Percentiles rank a stretch among this genome's conserved stretches.
These are phyloP conservation scores for Tolypocladium endophyticum DNA, from an alignment of 2,329 filamentous ascomycete species.

Conservation along the genomic window DNA sequence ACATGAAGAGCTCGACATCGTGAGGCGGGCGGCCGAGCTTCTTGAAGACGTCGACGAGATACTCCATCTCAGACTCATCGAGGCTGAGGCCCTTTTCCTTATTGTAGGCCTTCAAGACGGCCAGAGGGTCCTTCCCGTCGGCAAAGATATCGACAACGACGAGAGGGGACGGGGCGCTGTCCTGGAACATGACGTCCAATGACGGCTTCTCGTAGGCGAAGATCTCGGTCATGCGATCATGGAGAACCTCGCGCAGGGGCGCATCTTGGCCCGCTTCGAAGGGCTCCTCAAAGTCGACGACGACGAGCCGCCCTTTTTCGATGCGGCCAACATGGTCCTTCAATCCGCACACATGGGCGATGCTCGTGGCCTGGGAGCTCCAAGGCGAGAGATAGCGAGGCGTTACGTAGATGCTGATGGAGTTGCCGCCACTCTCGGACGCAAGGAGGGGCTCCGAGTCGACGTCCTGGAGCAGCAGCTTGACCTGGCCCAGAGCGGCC, in stretches of 20 bases:
- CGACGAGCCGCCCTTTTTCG: conserved; percentile 75
- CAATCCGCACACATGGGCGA: conserved; percentile 83
- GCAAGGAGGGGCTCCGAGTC: conserved; percentile 15
- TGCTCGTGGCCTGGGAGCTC: conserved; percentile 93
- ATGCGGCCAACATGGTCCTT: conserved; percentile 62
- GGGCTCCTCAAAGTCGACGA: conserved; percentile 47
- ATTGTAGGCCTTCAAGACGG: conserved; percentile 74
- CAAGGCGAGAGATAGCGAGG: conserved; percentile 89
- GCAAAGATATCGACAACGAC: conserved; percentile 67
- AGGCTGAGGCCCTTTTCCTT: conserved; percentile 73
- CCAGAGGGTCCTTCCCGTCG: conserved; percentile 52
- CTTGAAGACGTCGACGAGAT: conserved; percentile 59
- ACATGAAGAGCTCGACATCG: conserved; percentile 98
- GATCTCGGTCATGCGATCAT: conserved; percentile 94
- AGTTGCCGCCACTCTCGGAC: conserved; percentile 28
- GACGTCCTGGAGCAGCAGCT: conserved; percentile 34
- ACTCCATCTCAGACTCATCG: conserved; percentile 82
- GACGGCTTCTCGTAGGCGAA: conserved; percentile 59
- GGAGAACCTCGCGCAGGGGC: conserved; percentile 58
- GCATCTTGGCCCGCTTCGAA: conserved; percentile 33
- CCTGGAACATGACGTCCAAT: conserved; percentile 67
- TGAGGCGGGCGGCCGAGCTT: conserved; percentile 52
- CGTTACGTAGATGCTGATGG: conserved; percentile 58
- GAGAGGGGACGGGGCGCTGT: conserved; percentile 50
- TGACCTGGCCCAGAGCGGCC: conserved; percentile 32